Conservation (phyloP, 805 yeast species). For the Ogataea pilisensis region DNA sequence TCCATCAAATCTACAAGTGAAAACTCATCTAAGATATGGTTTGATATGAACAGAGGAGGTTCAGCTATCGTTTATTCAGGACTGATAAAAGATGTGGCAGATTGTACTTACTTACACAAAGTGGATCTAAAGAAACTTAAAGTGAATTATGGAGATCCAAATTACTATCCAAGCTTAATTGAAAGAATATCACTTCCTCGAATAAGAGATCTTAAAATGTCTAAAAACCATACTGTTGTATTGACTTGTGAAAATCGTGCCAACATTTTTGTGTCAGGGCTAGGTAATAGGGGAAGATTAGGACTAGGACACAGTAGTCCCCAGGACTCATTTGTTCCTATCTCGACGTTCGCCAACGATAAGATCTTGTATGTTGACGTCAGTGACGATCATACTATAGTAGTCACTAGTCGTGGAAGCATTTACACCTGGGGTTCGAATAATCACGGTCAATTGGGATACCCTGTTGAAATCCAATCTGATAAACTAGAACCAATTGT, state of each 20-base stretch:
- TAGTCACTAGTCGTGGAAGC: conserved; percentile 46
- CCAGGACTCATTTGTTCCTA: conserved; percentile 40
- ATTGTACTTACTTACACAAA: conserved; percentile 8
- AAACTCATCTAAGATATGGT: conserved; percentile 4
- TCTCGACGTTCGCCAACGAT: conserved; percentile 35
- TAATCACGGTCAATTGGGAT: conserved; percentile 63
- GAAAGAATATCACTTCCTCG: conserved; percentile 38
- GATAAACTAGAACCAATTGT: conserved; percentile 27
- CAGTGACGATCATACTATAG: conserved; percentile 67
- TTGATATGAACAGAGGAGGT: conserved; percentile 41
- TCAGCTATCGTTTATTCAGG: conserved; percentile 61
- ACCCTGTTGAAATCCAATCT: conserved; percentile 28
- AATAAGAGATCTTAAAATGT: conserved; percentile 44
- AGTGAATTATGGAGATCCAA: conserved; percentile 21
- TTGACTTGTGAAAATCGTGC: conserved; percentile 46
- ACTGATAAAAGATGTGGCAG: conserved; percentile 29
- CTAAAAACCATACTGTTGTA: conserved; percentile 63
- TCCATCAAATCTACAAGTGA: conserved; percentile 5
- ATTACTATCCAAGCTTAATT: conserved; percentile 11
- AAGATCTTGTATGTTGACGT: conserved; percentile 38
- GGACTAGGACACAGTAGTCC: conserved; percentile 49
- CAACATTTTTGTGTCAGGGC: conserved; percentile 58
- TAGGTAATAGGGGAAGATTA: conserved; percentile 65
- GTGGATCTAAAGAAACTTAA: conserved; percentile 20
- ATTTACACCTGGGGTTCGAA: conserved; percentile 81